These are phyloP conservation scores for Populus euphratica DNA, from an alignment of 345 rosid species.

Conservation along the genomic window DNA sequence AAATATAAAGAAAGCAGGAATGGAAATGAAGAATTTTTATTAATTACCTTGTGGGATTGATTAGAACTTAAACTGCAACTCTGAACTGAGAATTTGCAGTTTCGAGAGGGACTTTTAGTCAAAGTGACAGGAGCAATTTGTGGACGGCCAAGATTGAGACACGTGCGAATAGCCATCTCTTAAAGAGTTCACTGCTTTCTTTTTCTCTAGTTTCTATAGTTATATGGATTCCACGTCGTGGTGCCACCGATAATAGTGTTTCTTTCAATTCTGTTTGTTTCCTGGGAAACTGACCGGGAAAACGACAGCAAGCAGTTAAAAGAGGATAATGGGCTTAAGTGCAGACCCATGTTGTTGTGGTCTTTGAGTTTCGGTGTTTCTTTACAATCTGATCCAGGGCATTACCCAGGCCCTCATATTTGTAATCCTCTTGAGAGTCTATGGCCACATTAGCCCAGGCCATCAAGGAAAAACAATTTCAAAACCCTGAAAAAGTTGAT, in stretches of 20 bases:
- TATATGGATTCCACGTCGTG: background rate
- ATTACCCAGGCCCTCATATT: background rate
- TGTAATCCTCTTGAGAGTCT: background rate
- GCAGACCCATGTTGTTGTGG: background rate
- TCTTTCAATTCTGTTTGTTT: slow-evolving; percentile 1
- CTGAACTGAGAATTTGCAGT: slow-evolving; percentile 43
- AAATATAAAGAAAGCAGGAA: background rate
- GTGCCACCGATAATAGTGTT: background rate
- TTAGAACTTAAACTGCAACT: slow-evolving; percentile 31
- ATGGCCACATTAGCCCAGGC: too few species aligned
- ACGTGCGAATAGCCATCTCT: slow-evolving; percentile 32
- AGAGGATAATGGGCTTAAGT: background rate
- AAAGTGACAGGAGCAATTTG: slow-evolving; percentile 18
- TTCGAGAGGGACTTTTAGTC: slow-evolving; percentile 24
- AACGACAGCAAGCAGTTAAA: background rate
- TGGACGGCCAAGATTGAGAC: slow-evolving; percentile 21
- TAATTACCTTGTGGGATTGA: slow-evolving; percentile 45
- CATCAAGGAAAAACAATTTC: background rate
- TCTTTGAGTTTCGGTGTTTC: background rate
- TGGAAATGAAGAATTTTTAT: background rate
- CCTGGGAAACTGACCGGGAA: slow-evolving; percentile 4
- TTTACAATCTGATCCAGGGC: too few species aligned
- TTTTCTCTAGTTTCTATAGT: background rate
- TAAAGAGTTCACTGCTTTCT: background rate
- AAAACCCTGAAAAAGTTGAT: too few species aligned